Base-by-base conservation (phyloP, 2,329 filamentous ascomycete species). In the Hymenoscyphus albidus region DNA sequence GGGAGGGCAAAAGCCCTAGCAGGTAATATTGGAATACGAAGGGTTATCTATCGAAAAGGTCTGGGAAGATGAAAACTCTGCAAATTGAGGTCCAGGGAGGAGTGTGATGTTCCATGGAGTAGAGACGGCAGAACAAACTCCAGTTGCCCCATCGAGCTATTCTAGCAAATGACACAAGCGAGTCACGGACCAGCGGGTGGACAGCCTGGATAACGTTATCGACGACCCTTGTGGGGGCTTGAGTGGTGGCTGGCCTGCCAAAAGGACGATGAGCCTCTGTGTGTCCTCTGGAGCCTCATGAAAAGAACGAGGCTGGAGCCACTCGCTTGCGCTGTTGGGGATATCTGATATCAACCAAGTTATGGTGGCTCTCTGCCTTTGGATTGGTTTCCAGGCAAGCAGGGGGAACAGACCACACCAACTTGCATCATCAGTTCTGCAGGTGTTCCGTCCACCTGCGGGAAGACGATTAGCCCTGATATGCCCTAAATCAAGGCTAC, bases 21-120 rank as follows among this genome's bases (percentile, higher is more conserved):
- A 62, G 66, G 39, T 38, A 27, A 32, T 42, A 12, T 13, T 3
- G 56, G 39, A n/a, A 40, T 39, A 59, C 27, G 48, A 14, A 22
- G 32, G 51, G 51, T 57, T n/a, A 35, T 57, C 58, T 62, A 55
- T 61, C 44, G 13, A 58, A 60, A 58, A 32, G 44, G 32, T 7
- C 56, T 62, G 62, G 61, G 64, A 18, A 31, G 66, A 54, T 65
- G 68, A 70, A 70, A 70, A 69, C 63, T 70, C 68, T 70, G 65
- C 67, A 70, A 70, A 68, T 69, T 65, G 59, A 64, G 40, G 44
- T 42, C 62, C 55, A 64, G 67, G 68, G 62, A 66, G 55, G 32
- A 61, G 62, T 63, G 54, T 64, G 44, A 59, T 38, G 27, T 32
- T 35, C 54, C 22, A 22, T 57, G 42, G 55, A 54, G 35, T 59